Evolutionary conservation across 108 stramenopile genomes (phyloP).

Genomic region (Nannochloropsis gaditana): DNA sequence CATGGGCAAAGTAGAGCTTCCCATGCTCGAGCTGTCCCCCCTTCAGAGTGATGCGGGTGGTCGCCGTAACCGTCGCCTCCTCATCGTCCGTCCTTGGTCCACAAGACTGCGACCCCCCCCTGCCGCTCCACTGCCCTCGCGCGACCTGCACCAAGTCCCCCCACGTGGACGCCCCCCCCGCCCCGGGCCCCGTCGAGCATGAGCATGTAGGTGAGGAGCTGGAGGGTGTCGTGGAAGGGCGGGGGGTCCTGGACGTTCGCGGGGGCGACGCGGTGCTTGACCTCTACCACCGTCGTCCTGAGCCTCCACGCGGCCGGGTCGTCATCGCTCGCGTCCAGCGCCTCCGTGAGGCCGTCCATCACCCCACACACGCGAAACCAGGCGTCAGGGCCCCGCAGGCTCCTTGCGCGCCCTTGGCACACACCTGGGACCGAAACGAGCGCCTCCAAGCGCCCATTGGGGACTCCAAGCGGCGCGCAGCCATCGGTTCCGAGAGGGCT

Average conservation of each 20-base stretch:
- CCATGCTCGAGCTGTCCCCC: not conserved
- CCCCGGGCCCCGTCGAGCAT: not conserved
- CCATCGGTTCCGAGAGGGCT: not conserved
- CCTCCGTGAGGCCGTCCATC: not conserved
- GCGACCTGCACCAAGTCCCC: conserved; percentile 13
- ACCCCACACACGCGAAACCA: conserved; percentile 15
- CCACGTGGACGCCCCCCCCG: not conserved
- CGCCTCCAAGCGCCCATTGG: not conserved
- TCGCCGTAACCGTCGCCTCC: not conserved
- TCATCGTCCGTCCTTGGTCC: not conserved
- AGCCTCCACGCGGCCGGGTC: not conserved
- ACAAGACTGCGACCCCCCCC: not conserved
- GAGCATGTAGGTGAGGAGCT: not conserved
- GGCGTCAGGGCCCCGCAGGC: not conserved
- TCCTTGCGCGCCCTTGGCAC: not conserved
- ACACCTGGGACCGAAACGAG: not conserved
- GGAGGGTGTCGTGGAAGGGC: conserved; percentile 12
- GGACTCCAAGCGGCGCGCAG: not conserved
- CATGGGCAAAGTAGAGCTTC: not conserved
- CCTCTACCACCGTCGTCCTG: not conserved
- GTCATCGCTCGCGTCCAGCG: not conserved
- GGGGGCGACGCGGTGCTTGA: not conserved
- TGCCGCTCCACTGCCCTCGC: not conserved
- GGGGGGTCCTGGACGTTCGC: not conserved
- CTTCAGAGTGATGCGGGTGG: not conserved